phyloP scores from a whole-genome alignment of 2,329 filamentous ascomycete species.

The Botrytis deweyae region DNA sequence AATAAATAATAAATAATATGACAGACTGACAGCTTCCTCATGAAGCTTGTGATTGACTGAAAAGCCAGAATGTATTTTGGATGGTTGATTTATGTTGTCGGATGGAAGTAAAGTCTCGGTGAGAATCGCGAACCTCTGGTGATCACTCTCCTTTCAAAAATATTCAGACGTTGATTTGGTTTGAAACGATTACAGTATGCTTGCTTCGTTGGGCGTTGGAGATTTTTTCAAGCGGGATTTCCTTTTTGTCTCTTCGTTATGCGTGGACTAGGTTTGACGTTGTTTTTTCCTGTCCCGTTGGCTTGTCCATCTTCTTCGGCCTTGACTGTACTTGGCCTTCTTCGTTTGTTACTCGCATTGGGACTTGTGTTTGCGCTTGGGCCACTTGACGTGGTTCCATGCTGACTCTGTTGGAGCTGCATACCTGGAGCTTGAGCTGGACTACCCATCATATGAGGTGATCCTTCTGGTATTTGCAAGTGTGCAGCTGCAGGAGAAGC shows the following conservation, averaged over 20 bases:
- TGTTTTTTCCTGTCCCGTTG: slow-evolving; percentile 37
- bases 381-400: slow-evolving; percentile 64
- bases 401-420: slow-evolving; percentile 67
- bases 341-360: slow-evolving; percentile 42
- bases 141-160: not conserved
- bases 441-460: slow-evolving; percentile 57
- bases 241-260: slow-evolving; percentile 43
- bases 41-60: not conserved
- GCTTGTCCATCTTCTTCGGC: slow-evolving; percentile 39
- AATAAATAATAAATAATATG: slow-evolving; percentile 9
- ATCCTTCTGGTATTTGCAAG: slow-evolving; percentile 58
- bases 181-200: not conserved
- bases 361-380: slow-evolving; percentile 62
- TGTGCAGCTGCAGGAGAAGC: slow-evolving; percentile 60
- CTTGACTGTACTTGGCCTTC: slow-evolving; percentile 43
- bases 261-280: slow-evolving; percentile 44
- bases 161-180: not conserved
- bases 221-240: slow-evolving; percentile 28
- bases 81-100: not conserved
- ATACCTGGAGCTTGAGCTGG: slow-evolving; percentile 63
- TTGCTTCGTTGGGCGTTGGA: not conserved
- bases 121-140: not conserved
- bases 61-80: not conserved
- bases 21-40: slow-evolving; percentile 6
- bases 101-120: not conserved